These are phyloP conservation scores for Pichia occidentalis DNA, from an alignment of 805 yeast genomes.

Conservation along the genomic window DNA sequence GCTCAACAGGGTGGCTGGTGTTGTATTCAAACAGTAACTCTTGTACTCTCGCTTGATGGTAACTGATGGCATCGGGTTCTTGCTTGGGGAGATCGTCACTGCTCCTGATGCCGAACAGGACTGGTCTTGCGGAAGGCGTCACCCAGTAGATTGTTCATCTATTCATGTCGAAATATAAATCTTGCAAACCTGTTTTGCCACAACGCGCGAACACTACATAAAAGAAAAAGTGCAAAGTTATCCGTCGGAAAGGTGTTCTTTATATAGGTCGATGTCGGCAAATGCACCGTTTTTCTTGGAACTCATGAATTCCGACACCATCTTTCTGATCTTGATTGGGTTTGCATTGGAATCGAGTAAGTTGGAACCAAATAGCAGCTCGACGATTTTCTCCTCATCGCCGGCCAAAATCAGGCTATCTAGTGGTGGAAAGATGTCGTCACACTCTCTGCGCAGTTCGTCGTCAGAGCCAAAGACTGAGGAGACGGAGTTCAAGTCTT, in stretches of 20 bases:
- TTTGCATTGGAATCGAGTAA: constrained; percentile 3
- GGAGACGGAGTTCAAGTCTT: constrained; percentile 20
- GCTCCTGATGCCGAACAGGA: too few species aligned
- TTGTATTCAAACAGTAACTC: constrained; percentile 26
- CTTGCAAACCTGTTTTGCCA: too few species aligned
- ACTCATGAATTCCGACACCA: constrained; percentile 10
- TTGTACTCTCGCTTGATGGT: constrained; percentile 28
- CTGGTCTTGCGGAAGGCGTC: too few species aligned
- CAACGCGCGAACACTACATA: too few species aligned
- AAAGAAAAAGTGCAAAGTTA: too few species aligned
- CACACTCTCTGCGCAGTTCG: constrained; percentile 15
- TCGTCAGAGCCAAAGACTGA: constrained; percentile 12
- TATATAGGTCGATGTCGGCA: too few species aligned
- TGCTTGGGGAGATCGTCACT: too few species aligned
- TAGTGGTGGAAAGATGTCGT: constrained; percentile 16
- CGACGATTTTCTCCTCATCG: constrained; percentile 10
- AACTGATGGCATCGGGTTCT: constrained; percentile 16
- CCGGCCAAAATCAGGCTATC: constrained; percentile 8
- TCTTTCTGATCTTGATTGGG: constrained; percentile 6
- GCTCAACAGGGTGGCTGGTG: constrained; percentile 31
- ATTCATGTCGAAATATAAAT: too few species aligned
- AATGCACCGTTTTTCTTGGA: too few species aligned
- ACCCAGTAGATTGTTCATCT: too few species aligned
- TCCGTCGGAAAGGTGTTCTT: too few species aligned
- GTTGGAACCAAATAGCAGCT: constrained; percentile 8